Evolutionary conservation across 805 yeast genomes (phyloP), one percentile per base, ranked within the genome.

Genomic region (Spathaspora arborariae): DNA sequence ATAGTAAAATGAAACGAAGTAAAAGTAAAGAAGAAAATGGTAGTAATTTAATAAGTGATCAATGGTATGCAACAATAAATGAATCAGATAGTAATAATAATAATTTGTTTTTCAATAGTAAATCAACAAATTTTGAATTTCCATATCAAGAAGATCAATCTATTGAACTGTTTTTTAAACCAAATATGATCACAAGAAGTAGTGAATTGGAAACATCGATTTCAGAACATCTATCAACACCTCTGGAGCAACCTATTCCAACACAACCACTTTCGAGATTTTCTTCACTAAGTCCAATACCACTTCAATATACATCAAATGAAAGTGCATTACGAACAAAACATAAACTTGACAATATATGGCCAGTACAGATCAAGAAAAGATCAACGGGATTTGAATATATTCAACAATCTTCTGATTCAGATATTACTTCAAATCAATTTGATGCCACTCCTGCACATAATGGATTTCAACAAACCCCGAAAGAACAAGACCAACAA

Each of bases 1-100:
- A 56, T 39, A 19, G 30, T 9, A 46, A 41, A 15, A 46, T 44
- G 20, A 36, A 20, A 5, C 50, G 45, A 9, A 13, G 26, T 2
- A n/a, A 20, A 39, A 20, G 36, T 26, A 5, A 19, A 22, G 37
- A n/a, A 9, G 26, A 10, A 6, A 15, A 7, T 6, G 27, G 7
- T 7, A 21, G 16, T 35, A 15, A 20, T 9, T 36, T 24, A 20
- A 37, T 15, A 8, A 20, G 43, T 4, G 41, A 48, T n/a, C 45
- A 41, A 41, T 49, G 49, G 51, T 33, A 35, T 16, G 39, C 44
- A 27, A 16, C 26, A 2, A 41, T 39, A 1, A 38, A 15, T 8
- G 45, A 41, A n/a, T 13, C 42, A 3, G 19, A 19, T 9, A n/a
- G n/a, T n/a, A 33, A 11, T 21, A 24, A 27, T 21, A 38, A 16